Evolutionary conservation across 2,329 filamentous ascomycete species (phyloP).

Genomic region (Amphichorda felina): DNA sequence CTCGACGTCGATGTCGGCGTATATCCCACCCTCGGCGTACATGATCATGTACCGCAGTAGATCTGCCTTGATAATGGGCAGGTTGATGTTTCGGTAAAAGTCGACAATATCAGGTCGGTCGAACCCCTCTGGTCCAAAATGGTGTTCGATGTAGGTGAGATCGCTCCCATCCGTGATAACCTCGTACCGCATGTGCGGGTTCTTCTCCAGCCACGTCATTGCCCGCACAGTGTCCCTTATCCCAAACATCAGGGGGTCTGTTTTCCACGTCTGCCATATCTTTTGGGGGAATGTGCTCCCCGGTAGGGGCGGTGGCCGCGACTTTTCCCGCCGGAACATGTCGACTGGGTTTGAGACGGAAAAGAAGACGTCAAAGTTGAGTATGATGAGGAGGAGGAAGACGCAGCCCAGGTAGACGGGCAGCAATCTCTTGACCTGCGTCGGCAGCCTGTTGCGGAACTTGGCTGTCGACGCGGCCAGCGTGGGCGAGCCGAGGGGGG

Average conservation of each 20-base stretch:
- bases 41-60: slow-evolving; percentile 15
- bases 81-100: slow-evolving; percentile 4
- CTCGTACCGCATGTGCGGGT: slow-evolving; percentile 5
- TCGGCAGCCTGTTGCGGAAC: slow-evolving; percentile 27
- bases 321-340: slow-evolving; percentile 5
- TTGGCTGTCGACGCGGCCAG: slow-evolving; percentile 17
- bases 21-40: slow-evolving; percentile 16
- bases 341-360: slow-evolving; percentile 12
- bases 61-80: slow-evolving; percentile 16
- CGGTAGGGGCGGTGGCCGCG: slow-evolving; percentile 4
- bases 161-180: slow-evolving; percentile 10
- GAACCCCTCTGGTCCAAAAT: slow-evolving; percentile 53
- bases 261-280: slow-evolving; percentile 46
- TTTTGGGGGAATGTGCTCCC: slow-evolving; percentile 21
- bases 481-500: slow-evolving; percentile 16
- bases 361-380: slow-evolving; percentile 29
- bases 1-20: slow-evolving; percentile 32
- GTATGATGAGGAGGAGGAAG: slow-evolving; percentile 30
- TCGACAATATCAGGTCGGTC: slow-evolving; percentile 29
- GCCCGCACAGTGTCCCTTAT: slow-evolving; percentile 5
- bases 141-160: slow-evolving; percentile 52
- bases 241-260: slow-evolving; percentile 18
- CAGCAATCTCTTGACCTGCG: slow-evolving; percentile 33
- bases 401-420: slow-evolving; percentile 32
- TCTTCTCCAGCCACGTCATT: slow-evolving; percentile 7